Percentiles rank a stretch among this genome's conserved stretches.
These are phyloP conservation scores for Daedaleopsis sinensis DNA, from an alignment of 768 basidiomycete species.

Conservation along the genomic window DNA sequence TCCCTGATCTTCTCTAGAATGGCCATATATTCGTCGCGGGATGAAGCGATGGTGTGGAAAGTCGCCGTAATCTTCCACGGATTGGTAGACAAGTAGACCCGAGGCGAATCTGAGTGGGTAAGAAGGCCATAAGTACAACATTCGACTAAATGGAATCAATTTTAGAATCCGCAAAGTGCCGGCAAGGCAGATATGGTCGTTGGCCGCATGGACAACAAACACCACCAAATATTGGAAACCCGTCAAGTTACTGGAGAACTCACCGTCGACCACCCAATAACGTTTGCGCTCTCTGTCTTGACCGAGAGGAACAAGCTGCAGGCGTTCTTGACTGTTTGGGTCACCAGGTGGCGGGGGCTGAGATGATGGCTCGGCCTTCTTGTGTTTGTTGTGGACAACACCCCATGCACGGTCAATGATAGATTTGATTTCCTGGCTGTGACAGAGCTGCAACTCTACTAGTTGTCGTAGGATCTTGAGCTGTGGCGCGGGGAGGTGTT, in stretches of 20 bases:
- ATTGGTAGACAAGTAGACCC: conserved; percentile 83
- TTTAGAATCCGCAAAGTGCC: conserved; percentile 46
- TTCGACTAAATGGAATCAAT: conserved; percentile 3
- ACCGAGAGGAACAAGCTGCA: conserved; percentile 73
- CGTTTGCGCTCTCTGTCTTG: conserved; percentile 77
- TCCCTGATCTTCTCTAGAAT: conserved; percentile 64
- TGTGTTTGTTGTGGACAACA: conserved; percentile 81
- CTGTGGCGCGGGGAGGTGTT: conserved; percentile 41
- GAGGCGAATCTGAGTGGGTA: conserved; percentile 69
- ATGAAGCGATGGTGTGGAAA: conserved; percentile 71
- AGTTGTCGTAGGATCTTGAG: conserved; percentile 83
- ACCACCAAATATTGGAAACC: conserved; percentile 61
- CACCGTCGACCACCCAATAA: conserved; percentile 89
- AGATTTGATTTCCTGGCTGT: conserved; percentile 68
- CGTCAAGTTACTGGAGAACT: conserved; percentile 39
- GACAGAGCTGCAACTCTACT: conserved; percentile 80
- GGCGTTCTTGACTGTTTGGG: conserved; percentile 63
- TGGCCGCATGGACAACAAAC: conserved; percentile 54
- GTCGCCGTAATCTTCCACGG: conserved; percentile 88
- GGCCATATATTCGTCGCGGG: conserved; percentile 71
- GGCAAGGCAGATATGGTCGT: conserved; percentile 28
- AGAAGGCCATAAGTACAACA: conserved; percentile 28
- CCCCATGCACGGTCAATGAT: conserved; percentile 87
- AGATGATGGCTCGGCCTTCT: conserved; percentile 69
- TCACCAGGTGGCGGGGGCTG: conserved; percentile 57